These are phyloP conservation scores for Cenchrus purpureus DNA, from an alignment of 176 grass and related monocot genomes.

Conservation along the genomic window DNA sequence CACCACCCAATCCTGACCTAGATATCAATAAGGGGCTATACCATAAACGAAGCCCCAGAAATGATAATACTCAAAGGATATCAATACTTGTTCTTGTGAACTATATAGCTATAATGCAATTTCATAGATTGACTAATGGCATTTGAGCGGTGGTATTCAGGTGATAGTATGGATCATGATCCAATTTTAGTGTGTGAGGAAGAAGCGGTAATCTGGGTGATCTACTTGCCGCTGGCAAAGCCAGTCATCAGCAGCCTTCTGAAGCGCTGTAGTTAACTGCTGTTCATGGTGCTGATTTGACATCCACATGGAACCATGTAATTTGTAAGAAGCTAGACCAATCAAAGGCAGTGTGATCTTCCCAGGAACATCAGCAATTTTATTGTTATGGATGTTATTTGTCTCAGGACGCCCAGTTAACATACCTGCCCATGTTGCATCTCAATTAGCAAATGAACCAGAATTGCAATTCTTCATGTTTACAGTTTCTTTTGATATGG, in stretches of 20 bases:
- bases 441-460: constrained; percentile 29
- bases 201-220: constrained; percentile 79
- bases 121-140: constrained; percentile 25
- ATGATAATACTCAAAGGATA: neutral
- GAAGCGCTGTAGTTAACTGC: constrained; percentile 53
- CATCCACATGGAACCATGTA: constrained; percentile 59
- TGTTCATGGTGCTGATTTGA: constrained; percentile 50
- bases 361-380: constrained; percentile 38
- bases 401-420: constrained; percentile 37
- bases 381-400: constrained; percentile 31
- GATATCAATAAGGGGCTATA: constrained; percentile 21
- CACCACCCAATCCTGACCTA: constrained; percentile 28
- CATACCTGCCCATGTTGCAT: constrained; percentile 37
- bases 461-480: constrained; percentile 11
- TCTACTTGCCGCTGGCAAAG: constrained; percentile 58
- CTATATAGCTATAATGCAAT: constrained; percentile 9
- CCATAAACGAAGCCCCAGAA: constrained; percentile 42
- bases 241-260: constrained; percentile 68
- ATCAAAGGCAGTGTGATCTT: constrained; percentile 62
- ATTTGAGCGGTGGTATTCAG: neutral
- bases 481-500: neutral
- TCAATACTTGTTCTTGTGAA: constrained; percentile 1
- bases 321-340: constrained; percentile 70
- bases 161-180: constrained; percentile 20
- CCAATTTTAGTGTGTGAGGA: constrained; percentile 52